Percentiles rank a stretch among this genome's conserved stretches.
Conservation (phyloP, 768 basidiomycete genomes). For the Mycena floridula region DNA sequence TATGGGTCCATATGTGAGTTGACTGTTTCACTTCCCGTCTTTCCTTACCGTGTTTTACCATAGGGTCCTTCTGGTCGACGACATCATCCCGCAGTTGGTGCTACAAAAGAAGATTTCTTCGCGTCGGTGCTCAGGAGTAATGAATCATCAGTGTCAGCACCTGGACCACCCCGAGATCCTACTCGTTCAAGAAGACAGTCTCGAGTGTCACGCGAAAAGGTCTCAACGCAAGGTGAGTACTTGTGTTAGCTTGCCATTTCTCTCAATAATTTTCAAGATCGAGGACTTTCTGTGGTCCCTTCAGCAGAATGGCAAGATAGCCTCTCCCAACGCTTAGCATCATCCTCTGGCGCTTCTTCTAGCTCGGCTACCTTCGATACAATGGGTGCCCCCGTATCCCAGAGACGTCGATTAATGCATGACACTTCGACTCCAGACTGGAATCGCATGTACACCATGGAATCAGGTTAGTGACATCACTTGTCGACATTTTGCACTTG, state of each 20-base stretch:
- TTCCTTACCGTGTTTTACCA: constrained; percentile 7
- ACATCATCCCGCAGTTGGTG: constrained; percentile 50
- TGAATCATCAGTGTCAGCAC: constrained; percentile 22
- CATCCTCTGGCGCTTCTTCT: constrained; percentile 10
- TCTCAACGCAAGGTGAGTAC: constrained; percentile 64
- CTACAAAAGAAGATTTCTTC: constrained; percentile 75
- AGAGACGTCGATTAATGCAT: constrained; percentile 41
- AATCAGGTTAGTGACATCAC: constrained; percentile 15
- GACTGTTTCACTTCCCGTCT: constrained; percentile 1
- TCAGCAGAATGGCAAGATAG: constrained; percentile 78
- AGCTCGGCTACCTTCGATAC: constrained; percentile 14
- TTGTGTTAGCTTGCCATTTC: too few species aligned
- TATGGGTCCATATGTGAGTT: constrained; percentile 68
- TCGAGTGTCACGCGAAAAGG: constrained; percentile 71
- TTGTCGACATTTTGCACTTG: background rate
- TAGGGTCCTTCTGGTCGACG: constrained; percentile 68
- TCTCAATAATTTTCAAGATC: constrained; percentile 47
- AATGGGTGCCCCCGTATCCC: constrained; percentile 30
- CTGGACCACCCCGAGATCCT: constrained; percentile 37
- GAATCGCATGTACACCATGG: constrained; percentile 58
- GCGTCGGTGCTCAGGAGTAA: constrained; percentile 64
- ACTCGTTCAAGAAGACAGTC: constrained; percentile 68
- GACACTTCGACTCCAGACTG: constrained; percentile 35
- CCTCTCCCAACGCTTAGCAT: constrained; percentile 49
- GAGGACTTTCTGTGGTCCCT: constrained; percentile 54